A percentile compares a stretch with the other conserved stretches of the same genome.
phyloP scores from a whole-genome alignment of 2,329 filamentous ascomycete species.

The Verruconis gallopava region DNA sequence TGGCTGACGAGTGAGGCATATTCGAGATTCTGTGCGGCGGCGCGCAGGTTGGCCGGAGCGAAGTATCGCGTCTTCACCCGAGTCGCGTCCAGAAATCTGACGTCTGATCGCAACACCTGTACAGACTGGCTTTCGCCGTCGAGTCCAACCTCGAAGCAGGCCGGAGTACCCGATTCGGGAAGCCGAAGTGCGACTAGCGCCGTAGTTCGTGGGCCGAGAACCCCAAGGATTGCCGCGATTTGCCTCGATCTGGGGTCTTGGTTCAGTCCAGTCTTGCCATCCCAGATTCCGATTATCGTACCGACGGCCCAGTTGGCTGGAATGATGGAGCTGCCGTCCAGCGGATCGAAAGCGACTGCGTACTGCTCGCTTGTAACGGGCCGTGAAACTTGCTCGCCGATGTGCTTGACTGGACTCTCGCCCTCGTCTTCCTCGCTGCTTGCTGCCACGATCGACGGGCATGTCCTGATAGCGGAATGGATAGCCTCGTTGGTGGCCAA shows the following conservation, averaged over 20 bases:
- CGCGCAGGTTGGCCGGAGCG: constrained; percentile 48
- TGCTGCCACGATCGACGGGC: neutral
- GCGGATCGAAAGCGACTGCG: constrained; percentile 49
- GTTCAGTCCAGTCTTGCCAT: constrained; percentile 17
- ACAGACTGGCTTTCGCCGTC: constrained; percentile 19
- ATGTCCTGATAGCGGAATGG: neutral
- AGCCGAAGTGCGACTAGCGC: constrained; percentile 43
- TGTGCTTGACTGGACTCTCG: neutral
- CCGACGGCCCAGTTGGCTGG: constrained; percentile 28
- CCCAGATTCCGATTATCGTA: constrained; percentile 48
- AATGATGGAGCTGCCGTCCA: constrained; percentile 49
- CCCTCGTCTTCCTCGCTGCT: neutral
- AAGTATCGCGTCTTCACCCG: constrained; percentile 44
- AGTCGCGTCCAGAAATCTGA: constrained; percentile 26
- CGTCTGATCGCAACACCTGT: constrained; percentile 29
- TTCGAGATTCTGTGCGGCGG: constrained; percentile 36
- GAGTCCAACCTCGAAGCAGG: constrained; percentile 42
- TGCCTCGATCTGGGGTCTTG: constrained; percentile 15
- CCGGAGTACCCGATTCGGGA: constrained; percentile 21
- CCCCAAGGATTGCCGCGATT: constrained; percentile 22
- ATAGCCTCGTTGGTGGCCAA: neutral
- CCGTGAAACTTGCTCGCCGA: constrained; percentile 2
- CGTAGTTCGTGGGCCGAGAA: constrained; percentile 22
- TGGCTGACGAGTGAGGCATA: constrained; percentile 39
- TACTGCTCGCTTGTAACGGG: constrained; percentile 32